Percentiles rank a stretch among this genome's conserved stretches.
These are phyloP conservation scores for Domatiomyces catenatus DNA, from an alignment of 2,329 filamentous ascomycete species.

Conservation along the genomic window DNA sequence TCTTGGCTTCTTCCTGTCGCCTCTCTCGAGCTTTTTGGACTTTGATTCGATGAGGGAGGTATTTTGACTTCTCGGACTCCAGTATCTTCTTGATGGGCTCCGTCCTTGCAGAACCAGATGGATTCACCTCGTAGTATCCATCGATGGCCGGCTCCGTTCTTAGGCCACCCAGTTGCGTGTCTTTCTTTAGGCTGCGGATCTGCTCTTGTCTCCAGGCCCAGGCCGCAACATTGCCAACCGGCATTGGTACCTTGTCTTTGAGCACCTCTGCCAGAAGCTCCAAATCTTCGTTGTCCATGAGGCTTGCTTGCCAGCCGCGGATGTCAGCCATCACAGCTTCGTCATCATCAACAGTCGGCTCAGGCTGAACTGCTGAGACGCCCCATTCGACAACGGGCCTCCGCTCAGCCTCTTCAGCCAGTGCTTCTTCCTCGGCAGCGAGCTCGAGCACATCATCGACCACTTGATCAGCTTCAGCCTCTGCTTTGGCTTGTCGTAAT, in stretches of 20 bases:
- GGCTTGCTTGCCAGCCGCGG: conserved; percentile 52
- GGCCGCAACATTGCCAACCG: conserved; percentile 42
- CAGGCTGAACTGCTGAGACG: conserved; percentile 43
- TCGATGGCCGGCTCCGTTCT: conserved; percentile 29
- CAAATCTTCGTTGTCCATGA: conserved; percentile 57
- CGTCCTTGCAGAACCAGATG: conserved; percentile 72
- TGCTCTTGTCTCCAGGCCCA: conserved; percentile 61
- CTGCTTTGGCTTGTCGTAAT: conserved; percentile 38
- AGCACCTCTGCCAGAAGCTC: conserved; percentile 37
- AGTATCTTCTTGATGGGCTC: conserved; percentile 91
- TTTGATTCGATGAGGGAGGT: conserved; percentile 92
- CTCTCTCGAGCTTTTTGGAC: conserved; percentile 84
- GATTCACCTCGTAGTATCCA: conserved; percentile 70
- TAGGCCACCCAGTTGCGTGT: conserved; percentile 26
- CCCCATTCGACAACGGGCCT: conserved; percentile 42
- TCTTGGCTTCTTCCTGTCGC: conserved; percentile 56
- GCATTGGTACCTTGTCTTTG: conserved; percentile 29
- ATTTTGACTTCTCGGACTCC: conserved; percentile 95
- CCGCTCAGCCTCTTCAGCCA: conserved; percentile 20
- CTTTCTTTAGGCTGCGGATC: conserved; percentile 52
- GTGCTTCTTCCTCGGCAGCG: conserved; percentile 19
- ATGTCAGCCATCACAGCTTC: conserved; percentile 49
- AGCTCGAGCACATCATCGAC: conserved; percentile 22
- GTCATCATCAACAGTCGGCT: conserved; percentile 52
- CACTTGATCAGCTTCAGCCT: conserved; percentile 29